phyloP scores from a whole-genome alignment of 257 asterid genomes.

The Leonotis leonurus region DNA sequence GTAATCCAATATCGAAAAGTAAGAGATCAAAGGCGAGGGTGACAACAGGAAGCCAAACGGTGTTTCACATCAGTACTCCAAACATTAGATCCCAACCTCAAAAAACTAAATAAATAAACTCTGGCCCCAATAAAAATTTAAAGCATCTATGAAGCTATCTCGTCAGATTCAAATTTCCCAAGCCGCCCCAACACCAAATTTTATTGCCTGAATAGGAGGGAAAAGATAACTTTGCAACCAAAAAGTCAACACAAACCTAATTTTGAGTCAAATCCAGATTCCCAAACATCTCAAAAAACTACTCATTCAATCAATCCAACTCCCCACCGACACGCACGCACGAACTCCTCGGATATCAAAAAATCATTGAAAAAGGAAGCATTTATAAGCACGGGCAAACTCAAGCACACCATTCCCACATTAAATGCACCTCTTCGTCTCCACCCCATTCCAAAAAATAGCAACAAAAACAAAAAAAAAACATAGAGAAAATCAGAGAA shows the following conservation, averaged over 20 bases:
- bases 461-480: background rate
- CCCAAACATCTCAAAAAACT: conserved; percentile 12
- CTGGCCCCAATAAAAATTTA: background rate
- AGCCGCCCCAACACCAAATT: conserved; percentile 18
- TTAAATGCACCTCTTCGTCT: conserved; percentile 14
- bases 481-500: background rate
- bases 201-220: conserved; percentile 6
- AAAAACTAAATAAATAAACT: background rate
- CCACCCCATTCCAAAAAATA: conserved; percentile 9
- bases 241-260: conserved; percentile 18
- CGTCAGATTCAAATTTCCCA: conserved; percentile 9
- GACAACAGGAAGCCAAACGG: background rate
- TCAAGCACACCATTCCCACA: conserved; percentile 13
- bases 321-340: conserved; percentile 17
- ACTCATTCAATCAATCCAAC: conserved; percentile 8
- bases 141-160: background rate
- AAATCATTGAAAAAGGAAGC: conserved; percentile 1
- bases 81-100: conserved; percentile 11
- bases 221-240: conserved; percentile 12
- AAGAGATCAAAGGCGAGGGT: background rate
- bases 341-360: background rate
- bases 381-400: background rate
- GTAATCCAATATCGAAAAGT: background rate
- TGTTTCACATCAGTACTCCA: background rate
- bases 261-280: conserved; percentile 19